Evolutionary conservation across 768 basidiomycete species (phyloP).

Genomic region (Amanita rubescens): DNA sequence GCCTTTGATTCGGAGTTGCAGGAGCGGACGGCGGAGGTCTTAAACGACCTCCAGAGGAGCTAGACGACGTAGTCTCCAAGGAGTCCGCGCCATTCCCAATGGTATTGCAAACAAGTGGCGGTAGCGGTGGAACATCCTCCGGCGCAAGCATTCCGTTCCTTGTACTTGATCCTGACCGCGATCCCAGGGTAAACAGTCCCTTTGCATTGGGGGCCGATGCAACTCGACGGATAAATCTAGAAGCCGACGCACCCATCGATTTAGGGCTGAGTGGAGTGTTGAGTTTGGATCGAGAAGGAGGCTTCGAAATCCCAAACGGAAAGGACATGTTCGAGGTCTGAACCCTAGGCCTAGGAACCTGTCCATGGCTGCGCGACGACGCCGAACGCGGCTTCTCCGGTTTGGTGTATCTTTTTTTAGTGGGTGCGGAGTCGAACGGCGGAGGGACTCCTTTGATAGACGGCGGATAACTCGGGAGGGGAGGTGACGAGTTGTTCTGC

Average conservation of each 20-base stretch:
- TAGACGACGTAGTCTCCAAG: slow-evolving; percentile 71
- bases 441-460: slow-evolving; percentile 32
- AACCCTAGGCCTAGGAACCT: slow-evolving; percentile 24
- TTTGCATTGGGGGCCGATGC: slow-evolving; percentile 97
- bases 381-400: slow-evolving; percentile 34
- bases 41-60: slow-evolving; percentile 55
- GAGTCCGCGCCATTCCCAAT: slow-evolving; percentile 62
- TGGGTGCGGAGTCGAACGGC: background rate
- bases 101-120: slow-evolving; percentile 37
- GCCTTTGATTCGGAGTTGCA: slow-evolving; percentile 20
- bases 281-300: slow-evolving; percentile 38
- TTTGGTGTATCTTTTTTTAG: slow-evolving; percentile 18
- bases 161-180: slow-evolving; percentile 51
- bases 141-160: slow-evolving; percentile 79
- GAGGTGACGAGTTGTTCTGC: slow-evolving; percentile 7
- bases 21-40: slow-evolving; percentile 20
- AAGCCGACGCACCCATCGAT: slow-evolving; percentile 64
- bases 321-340: slow-evolving; percentile 40
- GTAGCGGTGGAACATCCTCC: slow-evolving; percentile 49
- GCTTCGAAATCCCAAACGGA: slow-evolving; percentile 29
- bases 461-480: slow-evolving; percentile 23
- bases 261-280: slow-evolving; percentile 57
- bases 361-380: slow-evolving; percentile 18
- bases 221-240: slow-evolving; percentile 90
- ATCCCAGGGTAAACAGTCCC: slow-evolving; percentile 65